Base-by-base conservation (phyloP, 257 asterid species). In the Knoxia roxburghii region DNA sequence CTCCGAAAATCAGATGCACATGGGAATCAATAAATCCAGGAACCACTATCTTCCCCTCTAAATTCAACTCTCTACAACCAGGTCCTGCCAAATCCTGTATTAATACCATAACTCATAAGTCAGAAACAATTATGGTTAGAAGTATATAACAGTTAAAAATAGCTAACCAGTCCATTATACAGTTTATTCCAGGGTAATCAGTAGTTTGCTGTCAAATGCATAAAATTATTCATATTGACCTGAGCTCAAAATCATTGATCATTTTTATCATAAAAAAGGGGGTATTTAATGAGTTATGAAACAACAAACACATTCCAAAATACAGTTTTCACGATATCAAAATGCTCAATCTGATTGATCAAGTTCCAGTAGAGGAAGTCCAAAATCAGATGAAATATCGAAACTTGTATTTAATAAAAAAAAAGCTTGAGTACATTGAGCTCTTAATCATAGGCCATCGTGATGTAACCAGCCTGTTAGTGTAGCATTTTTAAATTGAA, bases 11-110 rank as follows among this genome's bases (percentile, higher is more conserved):
- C 41, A 90, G 78, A 87, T 93, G 99, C 71, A 93, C 92, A 64
- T 93, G 99, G 54, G 99, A 93, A 83, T 93, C 99, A 43, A 93
- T 88, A 84, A 93, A 84, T 76, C 99, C 99, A 71, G 99, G 97
- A 79, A 93, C 87, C 69, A 85, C 90, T 69, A 85, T 63, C 75
- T 86, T 90, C 65, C 90, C 84, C 10, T 82, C 76, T 43, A 90
- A 72, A 80, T 93, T 80, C 75, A 90, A 68, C 56, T 68, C 75
- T 55, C 69, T 65, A 46, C 95, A 85, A 73, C 61, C 67, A 23
- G 68, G 41, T 68, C 90, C 85, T 35, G 76, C 72, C 79, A 86
- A 75, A 56, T 79, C 84, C 99, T 93, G 94, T 82, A 80, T 51
- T 68, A 64, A 77, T n/a, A n/a, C n/a, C 64, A 72, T 74, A n/a